Evolutionary conservation across 148 eudicot species (phyloP), one percentile per base, ranked within the genome.

Genomic region (Pharnaceum exiguum): DNA sequence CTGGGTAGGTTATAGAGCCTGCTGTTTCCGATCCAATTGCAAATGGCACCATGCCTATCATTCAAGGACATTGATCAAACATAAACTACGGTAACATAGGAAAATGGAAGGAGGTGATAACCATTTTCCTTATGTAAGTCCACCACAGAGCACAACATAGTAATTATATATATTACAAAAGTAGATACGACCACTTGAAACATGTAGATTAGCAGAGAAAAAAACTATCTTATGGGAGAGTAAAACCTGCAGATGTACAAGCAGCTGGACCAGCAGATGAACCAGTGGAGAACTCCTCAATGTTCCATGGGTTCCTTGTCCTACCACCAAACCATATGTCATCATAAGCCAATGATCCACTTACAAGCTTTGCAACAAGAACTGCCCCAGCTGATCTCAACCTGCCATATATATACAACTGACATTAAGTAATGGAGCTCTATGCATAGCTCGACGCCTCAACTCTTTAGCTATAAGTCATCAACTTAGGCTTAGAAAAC

Each of bases 281-380:
- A 62, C 97, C 97, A 33, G 97, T 84, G 27, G 87, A 57, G 49
- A 38, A 90, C 71, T 90, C 95, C 69, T 84, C 89, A 25, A 90
- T 87, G 71, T 90, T 90, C 97, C 97, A 90, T 4, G 97, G 97
- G 71, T 90, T 90, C 68, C 95, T 82, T 10, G 97, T 87, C 68
- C 93, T 81, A 22, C 97, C 95, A 24, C 97, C 97, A 63, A 90
- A 90, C 97, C 91, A 86, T 45, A 86, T 87, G 70, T 90, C 97
- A 57, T 82, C 89, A 58, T 90, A 90, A 47, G 89, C 97, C 52
- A 90, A 58, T 22, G 97, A 90, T 42, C 91, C 95, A 23, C 82
- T 47, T 8, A 82, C 97, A 36, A 90, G 87, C 70, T 90, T 90
- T 32, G 83, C 97, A 45, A 86, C 80, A 28, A 90, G 89, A 69